These are phyloP conservation scores for Trichoderma orchidacearum DNA, from an alignment of 495 filamentous ascomycete genomes.

Conservation along the genomic window DNA sequence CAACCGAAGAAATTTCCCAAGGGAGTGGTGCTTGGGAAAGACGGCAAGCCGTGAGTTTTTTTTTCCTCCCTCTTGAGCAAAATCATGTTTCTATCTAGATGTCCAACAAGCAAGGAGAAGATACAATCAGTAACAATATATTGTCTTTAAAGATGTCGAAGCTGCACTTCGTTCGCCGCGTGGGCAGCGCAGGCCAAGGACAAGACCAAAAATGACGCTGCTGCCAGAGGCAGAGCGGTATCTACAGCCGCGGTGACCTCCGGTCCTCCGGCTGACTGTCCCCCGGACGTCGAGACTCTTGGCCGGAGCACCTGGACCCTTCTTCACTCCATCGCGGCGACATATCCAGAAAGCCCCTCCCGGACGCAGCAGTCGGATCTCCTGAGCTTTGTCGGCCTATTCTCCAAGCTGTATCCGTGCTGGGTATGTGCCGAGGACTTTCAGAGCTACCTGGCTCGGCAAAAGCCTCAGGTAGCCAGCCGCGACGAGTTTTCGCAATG, in stretches of 20 bases:
- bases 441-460: slow-evolving; percentile 61
- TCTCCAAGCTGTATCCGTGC: slow-evolving; percentile 82
- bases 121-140: slow-evolving; percentile 9
- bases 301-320: slow-evolving; percentile 87
- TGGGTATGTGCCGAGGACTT: slow-evolving; percentile 94
- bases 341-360: slow-evolving; percentile 61
- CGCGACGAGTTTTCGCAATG: slow-evolving; percentile 72
- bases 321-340: slow-evolving; percentile 77
- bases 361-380: slow-evolving; percentile 57
- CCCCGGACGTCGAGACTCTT: slow-evolving; percentile 72
- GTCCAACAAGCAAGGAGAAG: no score
- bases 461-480: slow-evolving; percentile 52
- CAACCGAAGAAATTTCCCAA: slow-evolving; percentile 43
- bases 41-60: slow-evolving; percentile 81
- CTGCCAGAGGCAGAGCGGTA: slow-evolving; percentile 13
- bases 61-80: no score
- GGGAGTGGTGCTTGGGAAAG: slow-evolving; percentile 74
- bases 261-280: slow-evolving; percentile 38
- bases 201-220: slow-evolving; percentile 28
- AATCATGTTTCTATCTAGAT: no score
- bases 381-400: slow-evolving; percentile 60
- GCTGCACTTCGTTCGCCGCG: slow-evolving; percentile 65
- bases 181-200: slow-evolving; percentile 50
- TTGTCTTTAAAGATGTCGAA: slow-evolving; percentile 55
- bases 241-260: slow-evolving; percentile 16